Conservation (phyloP, 1,284 basidiomycete genomes). For the Pseudozyma sp. region DNA sequence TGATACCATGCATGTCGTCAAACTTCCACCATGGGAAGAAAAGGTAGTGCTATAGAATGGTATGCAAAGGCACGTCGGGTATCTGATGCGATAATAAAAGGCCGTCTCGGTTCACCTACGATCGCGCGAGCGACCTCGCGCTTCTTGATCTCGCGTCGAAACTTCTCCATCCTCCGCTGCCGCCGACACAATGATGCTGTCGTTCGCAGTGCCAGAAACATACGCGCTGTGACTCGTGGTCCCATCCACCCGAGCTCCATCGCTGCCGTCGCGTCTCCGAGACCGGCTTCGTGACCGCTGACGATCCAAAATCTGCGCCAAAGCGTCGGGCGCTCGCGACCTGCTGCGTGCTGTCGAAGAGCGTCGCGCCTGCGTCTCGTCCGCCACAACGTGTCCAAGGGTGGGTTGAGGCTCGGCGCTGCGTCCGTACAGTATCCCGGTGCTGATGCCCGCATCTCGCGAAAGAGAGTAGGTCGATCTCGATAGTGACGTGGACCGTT, state of each 20-base stretch:
- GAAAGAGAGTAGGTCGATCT: conserved; percentile 29
- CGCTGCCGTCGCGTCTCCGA: conserved; percentile 7
- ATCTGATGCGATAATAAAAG: background rate
- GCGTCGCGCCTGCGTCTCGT: conserved; percentile 36
- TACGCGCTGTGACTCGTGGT: conserved; percentile 7
- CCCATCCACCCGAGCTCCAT: conserved; percentile 2
- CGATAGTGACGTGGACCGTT: conserved; percentile 30
- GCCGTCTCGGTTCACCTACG: conserved; percentile 7
- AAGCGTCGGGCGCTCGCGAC: conserved; percentile 51
- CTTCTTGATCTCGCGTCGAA: conserved; percentile 21
- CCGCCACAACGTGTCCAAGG: conserved; percentile 14
- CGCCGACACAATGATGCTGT: background rate
- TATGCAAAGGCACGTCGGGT: background rate
- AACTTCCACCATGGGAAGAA: background rate
- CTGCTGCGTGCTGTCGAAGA: conserved; percentile 43
- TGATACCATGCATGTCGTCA: too few species aligned
- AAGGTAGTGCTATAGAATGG: background rate
- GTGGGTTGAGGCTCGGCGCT: conserved; percentile 30
- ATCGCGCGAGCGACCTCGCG: conserved; percentile 37
- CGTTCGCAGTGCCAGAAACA: background rate
- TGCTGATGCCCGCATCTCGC: conserved; percentile 12
- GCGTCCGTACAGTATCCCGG: conserved; percentile 32
- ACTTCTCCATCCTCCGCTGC: conserved; percentile 7
- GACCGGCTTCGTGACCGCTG: conserved; percentile 40
- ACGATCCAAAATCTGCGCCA: conserved; percentile 47